Evolutionary conservation across 2,329 filamentous ascomycete species (phyloP).

Genomic region (Aspergillus texensis): DNA sequence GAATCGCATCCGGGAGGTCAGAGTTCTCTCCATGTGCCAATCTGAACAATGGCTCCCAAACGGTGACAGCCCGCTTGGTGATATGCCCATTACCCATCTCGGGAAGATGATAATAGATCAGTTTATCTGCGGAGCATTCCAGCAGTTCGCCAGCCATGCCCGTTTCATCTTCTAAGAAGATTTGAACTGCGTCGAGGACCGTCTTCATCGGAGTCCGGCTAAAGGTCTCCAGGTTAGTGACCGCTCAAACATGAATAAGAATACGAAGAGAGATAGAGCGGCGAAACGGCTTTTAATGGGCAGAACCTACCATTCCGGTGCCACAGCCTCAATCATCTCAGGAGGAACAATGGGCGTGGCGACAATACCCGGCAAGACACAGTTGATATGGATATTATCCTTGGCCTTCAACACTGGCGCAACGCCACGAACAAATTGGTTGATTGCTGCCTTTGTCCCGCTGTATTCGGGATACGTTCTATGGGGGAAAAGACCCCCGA

Average conservation of each 20-base stretch:
- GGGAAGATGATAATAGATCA: conserved; percentile 41
- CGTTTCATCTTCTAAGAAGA: conserved; percentile 50
- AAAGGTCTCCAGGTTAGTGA: not conserved
- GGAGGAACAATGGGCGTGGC: conserved; percentile 50
- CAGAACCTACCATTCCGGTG: conserved; percentile 31
- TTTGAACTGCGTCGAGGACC: conserved; percentile 50
- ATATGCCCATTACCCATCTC: conserved; percentile 45
- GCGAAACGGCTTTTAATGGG: not conserved
- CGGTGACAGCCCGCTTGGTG: conserved; percentile 48
- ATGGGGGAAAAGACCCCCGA: conserved; percentile 50
- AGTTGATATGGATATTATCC: conserved; percentile 54
- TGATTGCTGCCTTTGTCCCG: conserved; percentile 54
- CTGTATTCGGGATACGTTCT: conserved; percentile 52
- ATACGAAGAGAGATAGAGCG: not conserved
- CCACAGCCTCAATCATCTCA: conserved; percentile 48
- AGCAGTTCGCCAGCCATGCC: conserved; percentile 47
- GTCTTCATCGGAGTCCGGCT: conserved; percentile 48
- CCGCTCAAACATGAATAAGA: not conserved
- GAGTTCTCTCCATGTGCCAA: conserved; percentile 49
- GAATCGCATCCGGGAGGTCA: conserved; percentile 43
- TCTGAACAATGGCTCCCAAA: conserved; percentile 54
- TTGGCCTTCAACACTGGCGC: conserved; percentile 47
- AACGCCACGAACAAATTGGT: conserved; percentile 44
- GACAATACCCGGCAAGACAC: conserved; percentile 52
- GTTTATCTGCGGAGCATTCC: conserved; percentile 49